Evolutionary conservation across 83 land plant genomes (phyloP).

Genomic region (Picea engelmannii): DNA sequence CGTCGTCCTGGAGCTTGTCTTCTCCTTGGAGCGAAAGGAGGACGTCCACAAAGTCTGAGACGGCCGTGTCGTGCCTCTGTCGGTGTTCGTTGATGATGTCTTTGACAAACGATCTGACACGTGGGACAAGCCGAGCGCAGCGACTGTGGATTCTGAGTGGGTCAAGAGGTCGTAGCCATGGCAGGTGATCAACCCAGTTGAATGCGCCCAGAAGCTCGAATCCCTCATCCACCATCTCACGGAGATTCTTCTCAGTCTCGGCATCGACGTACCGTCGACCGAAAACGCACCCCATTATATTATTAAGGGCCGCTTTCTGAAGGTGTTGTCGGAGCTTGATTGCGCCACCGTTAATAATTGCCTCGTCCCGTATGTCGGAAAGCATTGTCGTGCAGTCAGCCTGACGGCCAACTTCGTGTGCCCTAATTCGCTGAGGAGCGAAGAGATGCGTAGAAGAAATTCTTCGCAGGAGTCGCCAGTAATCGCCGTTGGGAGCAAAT

Average conservation of each 20-base stretch:
- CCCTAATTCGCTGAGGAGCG: constrained; percentile 57
- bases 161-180: constrained; percentile 23
- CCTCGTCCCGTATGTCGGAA: neutral
- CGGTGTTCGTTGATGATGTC: constrained; percentile 41
- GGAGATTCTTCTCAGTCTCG: constrained; percentile 44
- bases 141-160: too few relatives aligned
- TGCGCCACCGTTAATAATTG: neutral
- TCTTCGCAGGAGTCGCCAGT: too few relatives aligned
- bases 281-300: constrained; percentile 48
- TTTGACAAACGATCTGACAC: constrained; percentile 29
- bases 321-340: constrained; percentile 39
- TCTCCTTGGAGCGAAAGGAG: constrained; percentile 16
- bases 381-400: neutral
- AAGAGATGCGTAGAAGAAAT: constrained; percentile 74
- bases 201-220: too few relatives aligned
- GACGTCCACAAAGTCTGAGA: constrained; percentile 40
- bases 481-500: too few relatives aligned
- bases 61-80: neutral
- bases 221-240: constrained; percentile 19
- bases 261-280: constrained; percentile 17
- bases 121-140: constrained; percentile 18
- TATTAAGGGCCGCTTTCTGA: constrained; percentile 15
- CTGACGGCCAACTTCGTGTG: constrained; percentile 52
- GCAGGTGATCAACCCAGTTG: constrained; percentile 18
- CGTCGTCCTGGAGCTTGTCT: too few relatives aligned